phyloP scores from a whole-genome alignment of 2,329 filamentous ascomycete genomes.

The Epichloe gansuensis region DNA sequence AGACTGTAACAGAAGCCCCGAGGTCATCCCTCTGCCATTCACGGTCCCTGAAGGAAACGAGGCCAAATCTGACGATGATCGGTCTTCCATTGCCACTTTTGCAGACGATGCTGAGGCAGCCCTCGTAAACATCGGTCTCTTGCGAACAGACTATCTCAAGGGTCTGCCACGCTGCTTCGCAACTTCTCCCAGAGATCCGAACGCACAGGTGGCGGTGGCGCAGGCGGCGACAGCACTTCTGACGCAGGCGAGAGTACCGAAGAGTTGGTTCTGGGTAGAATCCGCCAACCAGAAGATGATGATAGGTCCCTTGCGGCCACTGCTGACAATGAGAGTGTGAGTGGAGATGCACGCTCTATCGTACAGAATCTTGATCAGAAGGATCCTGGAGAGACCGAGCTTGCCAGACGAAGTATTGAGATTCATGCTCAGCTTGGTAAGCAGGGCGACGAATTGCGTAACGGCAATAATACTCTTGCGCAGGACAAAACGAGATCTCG shows the following conservation, averaged over 20 bases:
- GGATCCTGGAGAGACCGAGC: constrained; percentile 6
- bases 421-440: constrained; percentile 27
- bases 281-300: constrained; percentile 27
- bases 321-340: constrained; percentile 39
- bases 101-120: constrained; percentile 45
- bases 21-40: constrained; percentile 55
- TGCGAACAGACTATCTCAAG: constrained; percentile 36
- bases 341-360: constrained; percentile 23
- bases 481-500: neutral
- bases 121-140: constrained; percentile 23
- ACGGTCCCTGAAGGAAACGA: constrained; percentile 38
- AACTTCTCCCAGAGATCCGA: constrained; percentile 28
- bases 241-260: constrained; percentile 31
- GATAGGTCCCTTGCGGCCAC: constrained; percentile 45
- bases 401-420: constrained; percentile 20
- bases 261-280: constrained; percentile 27
- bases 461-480: neutral
- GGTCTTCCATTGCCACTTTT: constrained; percentile 59
- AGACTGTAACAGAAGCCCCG: constrained; percentile 25
- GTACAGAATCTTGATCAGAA: constrained; percentile 3
- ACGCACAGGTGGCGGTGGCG: constrained; percentile 7
- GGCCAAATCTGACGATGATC: constrained; percentile 30
- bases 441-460: neutral
- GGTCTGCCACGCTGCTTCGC: constrained; percentile 32
- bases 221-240: constrained; percentile 1